A percentile compares a stretch with the other conserved stretches of the same genome.
These are phyloP conservation scores for Stylosanthes scabra DNA, from an alignment of 331 rosid species.

Conservation along the genomic window DNA sequence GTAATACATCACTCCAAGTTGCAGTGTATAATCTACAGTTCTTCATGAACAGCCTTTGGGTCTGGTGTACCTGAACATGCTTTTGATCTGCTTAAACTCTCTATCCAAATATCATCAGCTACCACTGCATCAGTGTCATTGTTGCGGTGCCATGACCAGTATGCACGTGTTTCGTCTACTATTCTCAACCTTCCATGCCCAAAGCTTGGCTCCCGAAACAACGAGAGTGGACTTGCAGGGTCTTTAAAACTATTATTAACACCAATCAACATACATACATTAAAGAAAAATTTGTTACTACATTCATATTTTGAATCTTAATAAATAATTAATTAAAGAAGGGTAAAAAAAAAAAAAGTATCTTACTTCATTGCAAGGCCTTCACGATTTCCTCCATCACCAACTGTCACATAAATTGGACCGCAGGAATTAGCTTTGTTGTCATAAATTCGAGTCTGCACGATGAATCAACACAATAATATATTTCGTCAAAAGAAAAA, in stretches of 20 bases:
- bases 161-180: slow-evolving; percentile 67
- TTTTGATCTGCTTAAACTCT: slow-evolving; percentile 47
- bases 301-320: too few species aligned
- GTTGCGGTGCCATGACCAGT: slow-evolving; percentile 91
- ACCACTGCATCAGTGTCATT: slow-evolving; percentile 55
- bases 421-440: slow-evolving; percentile 67
- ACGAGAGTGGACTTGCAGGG: slow-evolving; percentile 57
- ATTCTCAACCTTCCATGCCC: slow-evolving; percentile 80
- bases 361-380: slow-evolving; percentile 73
- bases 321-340: too few species aligned
- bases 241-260: slow-evolving; percentile 51
- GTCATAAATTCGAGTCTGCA: slow-evolving; percentile 66
- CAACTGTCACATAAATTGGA: slow-evolving; percentile 67
- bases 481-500: background rate
- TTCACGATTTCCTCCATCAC: slow-evolving; percentile 84
- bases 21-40: slow-evolving; percentile 40
- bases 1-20: background rate
- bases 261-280: background rate
- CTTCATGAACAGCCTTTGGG: slow-evolving; percentile 36
- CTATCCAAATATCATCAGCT: slow-evolving; percentile 61
- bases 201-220: slow-evolving; percentile 77
- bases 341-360: too few species aligned
- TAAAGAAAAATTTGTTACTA: too few species aligned
- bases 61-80: slow-evolving; percentile 28
- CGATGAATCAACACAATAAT: background rate